A percentile compares a stretch with the other conserved stretches of the same genome.
phyloP scores from a whole-genome alignment of 1,284 basidiomycete species.

The Porogramme epimiltina region DNA sequence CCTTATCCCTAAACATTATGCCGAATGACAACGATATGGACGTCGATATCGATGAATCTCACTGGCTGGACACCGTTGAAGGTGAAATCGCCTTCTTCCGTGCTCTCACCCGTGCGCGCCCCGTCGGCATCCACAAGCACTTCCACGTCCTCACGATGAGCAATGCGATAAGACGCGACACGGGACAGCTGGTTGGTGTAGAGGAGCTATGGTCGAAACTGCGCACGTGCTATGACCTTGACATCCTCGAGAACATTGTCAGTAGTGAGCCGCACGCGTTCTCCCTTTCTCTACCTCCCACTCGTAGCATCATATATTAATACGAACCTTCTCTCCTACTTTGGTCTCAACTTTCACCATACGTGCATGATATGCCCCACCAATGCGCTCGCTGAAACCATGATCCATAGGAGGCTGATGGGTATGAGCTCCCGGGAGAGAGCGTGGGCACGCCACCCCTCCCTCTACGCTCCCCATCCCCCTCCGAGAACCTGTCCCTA shows the following conservation, averaged over 20 bases:
- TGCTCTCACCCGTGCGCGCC: constrained; percentile 74
- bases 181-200: constrained; percentile 59
- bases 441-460: constrained; percentile 46
- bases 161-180: constrained; percentile 70
- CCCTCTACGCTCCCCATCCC: constrained; percentile 60
- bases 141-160: constrained; percentile 79
- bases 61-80: constrained; percentile 66
- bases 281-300: constrained; percentile 1
- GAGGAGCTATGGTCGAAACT: constrained; percentile 79
- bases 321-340: too few relatives aligned
- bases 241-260: constrained; percentile 75
- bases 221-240: constrained; percentile 72
- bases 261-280: constrained; percentile 41
- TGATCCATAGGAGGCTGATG: constrained; percentile 57
- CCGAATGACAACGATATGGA: constrained; percentile 11
- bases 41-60: constrained; percentile 10
- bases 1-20: not conserved
- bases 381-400: not conserved
- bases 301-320: too few relatives aligned
- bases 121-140: constrained; percentile 76
- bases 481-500: constrained; percentile 61
- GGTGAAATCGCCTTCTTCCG: constrained; percentile 83
- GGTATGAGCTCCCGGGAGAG: constrained; percentile 52
- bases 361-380: too few relatives aligned
- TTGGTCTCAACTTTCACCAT: too few relatives aligned